Conservation (phyloP, 176 grass and related monocot genomes). For the Panicum miliaceum region DNA sequence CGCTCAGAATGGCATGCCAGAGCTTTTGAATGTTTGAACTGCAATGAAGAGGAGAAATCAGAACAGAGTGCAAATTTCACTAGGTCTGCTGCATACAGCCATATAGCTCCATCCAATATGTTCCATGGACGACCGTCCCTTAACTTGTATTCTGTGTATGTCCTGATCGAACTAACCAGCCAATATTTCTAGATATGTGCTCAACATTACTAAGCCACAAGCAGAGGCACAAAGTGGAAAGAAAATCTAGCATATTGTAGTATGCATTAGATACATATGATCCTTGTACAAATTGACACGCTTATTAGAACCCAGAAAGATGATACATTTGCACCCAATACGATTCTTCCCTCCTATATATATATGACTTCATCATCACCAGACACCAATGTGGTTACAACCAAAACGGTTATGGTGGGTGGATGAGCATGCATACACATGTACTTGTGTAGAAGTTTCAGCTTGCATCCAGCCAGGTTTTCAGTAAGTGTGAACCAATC, state of each 20-base stretch:
- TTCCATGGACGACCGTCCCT: neutral
- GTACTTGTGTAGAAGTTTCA: constrained; percentile 39
- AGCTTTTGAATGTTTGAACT: neutral
- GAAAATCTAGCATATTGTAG: neutral
- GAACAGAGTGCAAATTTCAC: neutral
- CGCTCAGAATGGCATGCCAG: neutral
- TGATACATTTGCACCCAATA: constrained; percentile 8
- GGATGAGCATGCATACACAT: constrained; percentile 17
- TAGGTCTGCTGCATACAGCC: neutral
- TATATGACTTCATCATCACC: constrained; percentile 24
- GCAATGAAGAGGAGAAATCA: constrained; percentile 12
- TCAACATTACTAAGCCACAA: neutral
- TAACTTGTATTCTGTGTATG: neutral
- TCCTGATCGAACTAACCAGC: neutral
- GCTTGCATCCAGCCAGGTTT: constrained; percentile 30
- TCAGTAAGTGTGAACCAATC: constrained; percentile 40
- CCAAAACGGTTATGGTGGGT: constrained; percentile 62
- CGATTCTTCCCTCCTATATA: neutral
- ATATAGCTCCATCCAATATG: constrained; percentile 10
- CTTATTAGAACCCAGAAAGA: neutral
- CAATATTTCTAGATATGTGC: neutral
- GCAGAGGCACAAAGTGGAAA: neutral
- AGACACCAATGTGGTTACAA: constrained; percentile 57
- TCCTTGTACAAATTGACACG: neutral
- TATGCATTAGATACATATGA: neutral